phyloP scores from a whole-genome alignment of 169 alveolate genomes.

The Amoebophrya sp. region DNA sequence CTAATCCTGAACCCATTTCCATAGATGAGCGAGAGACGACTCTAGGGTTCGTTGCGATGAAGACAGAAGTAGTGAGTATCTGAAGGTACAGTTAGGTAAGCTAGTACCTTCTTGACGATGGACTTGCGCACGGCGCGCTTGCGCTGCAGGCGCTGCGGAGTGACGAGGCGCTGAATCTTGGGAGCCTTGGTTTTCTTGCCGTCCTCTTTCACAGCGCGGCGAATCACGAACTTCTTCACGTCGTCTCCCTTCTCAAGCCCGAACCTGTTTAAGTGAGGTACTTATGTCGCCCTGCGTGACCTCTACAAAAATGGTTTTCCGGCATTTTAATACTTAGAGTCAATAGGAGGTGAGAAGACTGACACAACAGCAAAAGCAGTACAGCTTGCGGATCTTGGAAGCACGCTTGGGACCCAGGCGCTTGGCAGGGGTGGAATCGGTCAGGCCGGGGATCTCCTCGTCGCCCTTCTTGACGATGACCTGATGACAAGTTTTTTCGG shows the following conservation, averaged over 20 bases:
- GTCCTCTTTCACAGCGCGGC: conserved; percentile 49
- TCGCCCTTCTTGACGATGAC: conserved; percentile 92
- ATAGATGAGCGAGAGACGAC: too few species aligned
- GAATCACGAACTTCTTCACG: conserved; percentile 79
- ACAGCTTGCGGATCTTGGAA: conserved; percentile 86
- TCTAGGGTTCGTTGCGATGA: too few species aligned
- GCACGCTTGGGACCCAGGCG: conserved; percentile 99
- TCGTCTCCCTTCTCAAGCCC: conserved; percentile 57
- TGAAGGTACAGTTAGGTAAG: too few species aligned
- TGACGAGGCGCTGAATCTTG: conserved; percentile 91
- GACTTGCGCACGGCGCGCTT: conserved; percentile 41
- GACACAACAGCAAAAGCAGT: too few species aligned
- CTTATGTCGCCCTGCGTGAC: too few species aligned
- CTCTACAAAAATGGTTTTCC: too few species aligned
- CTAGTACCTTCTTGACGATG: conserved; percentile 17
- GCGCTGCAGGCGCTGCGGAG: conserved; percentile 89
- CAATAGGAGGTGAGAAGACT: too few species aligned
- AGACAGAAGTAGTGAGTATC: too few species aligned
- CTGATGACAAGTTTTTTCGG: too few species aligned
- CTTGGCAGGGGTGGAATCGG: conserved; percentile 89
- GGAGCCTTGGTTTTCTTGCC: conserved; percentile 86
- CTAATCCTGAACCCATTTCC: too few species aligned
- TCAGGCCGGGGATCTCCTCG: conserved; percentile 86
- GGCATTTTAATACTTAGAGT: too few species aligned
- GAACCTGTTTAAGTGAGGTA: too few species aligned